Percentiles rank a stretch among this genome's conserved stretches.
Evolutionary conservation across 768 basidiomycete species (phyloP).

Genomic region (Pholiota conissans): DNA sequence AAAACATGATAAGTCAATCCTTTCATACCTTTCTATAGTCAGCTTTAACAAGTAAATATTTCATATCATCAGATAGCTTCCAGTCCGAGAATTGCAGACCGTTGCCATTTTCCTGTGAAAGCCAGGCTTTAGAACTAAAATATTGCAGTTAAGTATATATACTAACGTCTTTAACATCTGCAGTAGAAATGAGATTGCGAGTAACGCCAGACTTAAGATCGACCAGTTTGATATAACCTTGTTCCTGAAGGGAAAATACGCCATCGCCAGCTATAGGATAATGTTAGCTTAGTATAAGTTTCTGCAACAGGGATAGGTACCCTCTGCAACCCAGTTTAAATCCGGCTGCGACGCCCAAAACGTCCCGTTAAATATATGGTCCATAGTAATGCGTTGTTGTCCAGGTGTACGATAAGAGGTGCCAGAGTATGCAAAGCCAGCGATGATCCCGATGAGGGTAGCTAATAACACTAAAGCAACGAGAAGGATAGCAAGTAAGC

Average conservation of each 20-base stretch:
- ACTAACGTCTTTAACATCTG: constrained; percentile 69
- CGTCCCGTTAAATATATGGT: constrained; percentile 92
- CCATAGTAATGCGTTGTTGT: constrained; percentile 72
- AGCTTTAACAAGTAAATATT: constrained; percentile 81
- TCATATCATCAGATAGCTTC: constrained; percentile 90
- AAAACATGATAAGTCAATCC: not conserved
- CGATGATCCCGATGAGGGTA: constrained; percentile 71
- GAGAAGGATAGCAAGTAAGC: constrained; percentile 64
- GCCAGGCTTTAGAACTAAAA: no score
- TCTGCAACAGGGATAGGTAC: constrained; percentile 47
- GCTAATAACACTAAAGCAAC: constrained; percentile 59
- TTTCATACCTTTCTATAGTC: constrained; percentile 64
- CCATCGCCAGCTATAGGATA: constrained; percentile 86
- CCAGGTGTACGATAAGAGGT: constrained; percentile 52
- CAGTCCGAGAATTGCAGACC: constrained; percentile 56
- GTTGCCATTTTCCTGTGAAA: constrained; percentile 52
- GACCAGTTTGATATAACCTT: constrained; percentile 73
- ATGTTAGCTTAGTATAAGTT: not conserved
- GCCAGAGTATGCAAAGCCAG: constrained; percentile 72
- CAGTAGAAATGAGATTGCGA: constrained; percentile 52
- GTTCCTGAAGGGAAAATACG: constrained; percentile 69
- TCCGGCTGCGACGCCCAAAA: constrained; percentile 49
- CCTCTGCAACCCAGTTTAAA: constrained; percentile 91
- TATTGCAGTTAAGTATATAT: no score
- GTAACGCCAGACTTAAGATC: constrained; percentile 79